Percentiles rank a stretch among this genome's conserved stretches.
Evolutionary conservation across 768 basidiomycete genomes (phyloP).

Genomic region (Boletus pseudo-olivaceus): DNA sequence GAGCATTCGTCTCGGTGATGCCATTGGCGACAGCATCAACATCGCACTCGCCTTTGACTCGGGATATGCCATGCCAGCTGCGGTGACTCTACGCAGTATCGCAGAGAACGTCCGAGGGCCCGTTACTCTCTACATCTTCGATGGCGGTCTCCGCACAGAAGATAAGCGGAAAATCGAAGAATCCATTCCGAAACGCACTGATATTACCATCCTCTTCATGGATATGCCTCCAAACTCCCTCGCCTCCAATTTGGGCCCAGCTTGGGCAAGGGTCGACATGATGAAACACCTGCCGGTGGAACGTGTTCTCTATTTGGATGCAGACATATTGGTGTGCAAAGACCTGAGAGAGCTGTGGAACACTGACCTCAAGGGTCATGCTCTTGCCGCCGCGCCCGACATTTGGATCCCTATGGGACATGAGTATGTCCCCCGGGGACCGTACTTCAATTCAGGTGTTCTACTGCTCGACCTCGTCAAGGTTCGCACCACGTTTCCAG

Average conservation of each 20-base stretch:
- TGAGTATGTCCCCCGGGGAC: neutral
- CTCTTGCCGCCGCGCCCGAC: neutral
- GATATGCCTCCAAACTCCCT: no score
- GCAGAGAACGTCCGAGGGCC: no score
- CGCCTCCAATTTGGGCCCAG: no score
- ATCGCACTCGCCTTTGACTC: no score
- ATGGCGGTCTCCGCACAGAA: neutral
- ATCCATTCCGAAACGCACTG: neutral
- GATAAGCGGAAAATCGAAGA: no score
- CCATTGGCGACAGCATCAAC: no score
- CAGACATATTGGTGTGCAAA: neutral
- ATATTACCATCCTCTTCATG: no score
- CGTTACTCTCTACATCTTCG: no score
- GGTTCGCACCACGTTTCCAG: neutral
- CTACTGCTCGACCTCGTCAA: neutral
- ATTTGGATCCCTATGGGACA: neutral
- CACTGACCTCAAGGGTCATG: neutral
- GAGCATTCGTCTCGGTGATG: no score
- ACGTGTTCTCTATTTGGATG: neutral
- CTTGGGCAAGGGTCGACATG: neutral
- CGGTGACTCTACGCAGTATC: no score
- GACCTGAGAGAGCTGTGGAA: neutral
- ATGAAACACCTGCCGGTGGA: neutral
- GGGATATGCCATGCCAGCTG: no score
- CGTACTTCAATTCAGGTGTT: neutral